Evolutionary conservation across 129 eudicot species (phyloP), one percentile per base, ranked within the genome.

Genomic region (Flaveria linearis): DNA sequence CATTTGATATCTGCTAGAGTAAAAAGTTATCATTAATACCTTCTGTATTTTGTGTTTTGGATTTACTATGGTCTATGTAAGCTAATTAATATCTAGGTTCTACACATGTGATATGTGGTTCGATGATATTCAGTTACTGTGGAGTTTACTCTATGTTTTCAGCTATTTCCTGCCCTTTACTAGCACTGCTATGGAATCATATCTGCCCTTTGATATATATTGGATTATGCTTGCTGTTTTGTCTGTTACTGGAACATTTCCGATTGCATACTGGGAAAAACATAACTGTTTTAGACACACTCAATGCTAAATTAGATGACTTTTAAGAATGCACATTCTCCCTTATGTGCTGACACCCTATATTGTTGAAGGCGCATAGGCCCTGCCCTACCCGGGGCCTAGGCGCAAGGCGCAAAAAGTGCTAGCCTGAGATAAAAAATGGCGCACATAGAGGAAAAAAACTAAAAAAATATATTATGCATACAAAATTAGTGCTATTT

Each of bases 291-390:
- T 68, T 41, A 42, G 56, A 68, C 18, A 45, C 13, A 22, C 33
- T 68, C 17, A 14, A 18, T 68, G 55, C 41, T 20, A 20, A 18
- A 68, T 18, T 18, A 12, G 50, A 45, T 68, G 3, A 46, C 57
- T 45, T 68, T 20, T 12, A 46, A 45, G 26, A 69, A 22, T 23
- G 13, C 16, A 2, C 52, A 41, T 11, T 53, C 33, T 42, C 51
- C n/a, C 51, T 68, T 68, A 9, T 66, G 30, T 68, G 53, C 72
- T 68, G 53, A 68, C 36, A 60, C 66, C 41, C 16, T 36, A 36
- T 36, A 7, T 36, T 36, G 41, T 36, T 36, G 7, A 36, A 36
- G 41, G 41, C 41, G 41, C 41, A 36, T 36, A 36, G 41, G 41
- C 41, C 41, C 7, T 3, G 41, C 41, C 41, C 41, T 1, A 7